These are phyloP conservation scores for Pistacia atlantica DNA, from an alignment of 345 rosid genomes.

Conservation along the genomic window DNA sequence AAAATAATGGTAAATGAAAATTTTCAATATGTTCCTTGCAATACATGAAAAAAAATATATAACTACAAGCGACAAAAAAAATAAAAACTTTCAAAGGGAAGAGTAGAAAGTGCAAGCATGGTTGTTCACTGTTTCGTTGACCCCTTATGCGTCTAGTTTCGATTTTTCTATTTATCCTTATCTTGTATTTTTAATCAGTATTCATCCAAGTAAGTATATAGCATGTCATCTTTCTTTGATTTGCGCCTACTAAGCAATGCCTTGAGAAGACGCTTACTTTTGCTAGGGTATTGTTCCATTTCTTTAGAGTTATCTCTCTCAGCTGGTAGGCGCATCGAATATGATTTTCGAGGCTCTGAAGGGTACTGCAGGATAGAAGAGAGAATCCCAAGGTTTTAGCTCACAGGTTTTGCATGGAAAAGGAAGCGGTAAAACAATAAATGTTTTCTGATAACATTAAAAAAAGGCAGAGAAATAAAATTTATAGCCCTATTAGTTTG, in stretches of 20 bases:
- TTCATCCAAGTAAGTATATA: constrained; percentile 84
- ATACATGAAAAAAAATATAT: background rate
- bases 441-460: background rate
- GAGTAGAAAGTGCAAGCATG: constrained; percentile 2
- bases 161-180: background rate
- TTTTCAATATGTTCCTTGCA: background rate
- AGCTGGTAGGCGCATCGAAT: constrained; percentile 63
- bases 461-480: background rate
- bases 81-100: background rate
- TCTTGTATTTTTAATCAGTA: constrained; percentile 44
- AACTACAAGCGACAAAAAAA: background rate
- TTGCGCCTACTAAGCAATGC: constrained; percentile 92
- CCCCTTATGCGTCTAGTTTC: too few species aligned
- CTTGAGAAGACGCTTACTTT: constrained; percentile 86
- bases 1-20: constrained; percentile 2
- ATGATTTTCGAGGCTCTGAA: constrained; percentile 81
- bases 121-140: too few species aligned
- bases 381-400: constrained; percentile 14
- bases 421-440: background rate
- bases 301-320: constrained; percentile 62
- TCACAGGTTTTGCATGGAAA: background rate
- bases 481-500: constrained; percentile 11
- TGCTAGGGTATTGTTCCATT: constrained; percentile 70
- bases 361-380: constrained; percentile 56
- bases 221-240: constrained; percentile 84